Evolutionary conservation across 768 basidiomycete species (phyloP), one percentile per base, ranked within the genome.

Genomic region (Rubroboletus satanas): DNA sequence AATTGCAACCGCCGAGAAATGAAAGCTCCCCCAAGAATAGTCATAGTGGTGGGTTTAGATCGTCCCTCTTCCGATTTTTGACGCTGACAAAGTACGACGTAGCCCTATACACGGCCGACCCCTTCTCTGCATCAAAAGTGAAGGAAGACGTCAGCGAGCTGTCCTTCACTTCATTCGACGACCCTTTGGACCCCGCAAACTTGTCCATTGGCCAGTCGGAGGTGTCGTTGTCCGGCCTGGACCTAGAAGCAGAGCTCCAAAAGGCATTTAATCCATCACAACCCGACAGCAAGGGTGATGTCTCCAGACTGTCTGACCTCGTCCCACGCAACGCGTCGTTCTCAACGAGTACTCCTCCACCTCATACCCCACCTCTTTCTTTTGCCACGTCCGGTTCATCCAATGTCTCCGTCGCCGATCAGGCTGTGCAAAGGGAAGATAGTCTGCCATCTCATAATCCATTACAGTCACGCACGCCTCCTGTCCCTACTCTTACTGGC

Each of bases 141-240:
- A 69, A 65, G 50, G 72, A 68, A 43, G 70, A 71, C 2, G 38
- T 48, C n/a, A 23, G 57, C 32, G 67, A 67, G n/a, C 10, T 53
- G 21, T 65, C 66, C 6, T 67, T 74, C 50, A 44, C 61, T 17
- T 73, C 71, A 23, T 56, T 63, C 7, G 59, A 69, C 6, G 66
- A 73, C 38, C 64, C 65, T 26, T 45, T 69, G 57, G 65, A 70
- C 32, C 68, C 69, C 17, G 58, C 54, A 28, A 74, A 73, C 32
- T 51, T 71, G 51, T 71, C 67, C 15, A 69, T 74, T n/a, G 71
- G 69, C 26, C 67, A 71, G 42, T 73, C 72, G 11, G 74, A 74
- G 45, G 66, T 74, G 18, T 73, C 72, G 2, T 58, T 73, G 9
- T 68, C 65, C 26, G 71, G 67, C 28, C 46, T 77, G 10, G 70